Conservation (phyloP, 306 rosid genomes). For the Vigna unguiculata region DNA sequence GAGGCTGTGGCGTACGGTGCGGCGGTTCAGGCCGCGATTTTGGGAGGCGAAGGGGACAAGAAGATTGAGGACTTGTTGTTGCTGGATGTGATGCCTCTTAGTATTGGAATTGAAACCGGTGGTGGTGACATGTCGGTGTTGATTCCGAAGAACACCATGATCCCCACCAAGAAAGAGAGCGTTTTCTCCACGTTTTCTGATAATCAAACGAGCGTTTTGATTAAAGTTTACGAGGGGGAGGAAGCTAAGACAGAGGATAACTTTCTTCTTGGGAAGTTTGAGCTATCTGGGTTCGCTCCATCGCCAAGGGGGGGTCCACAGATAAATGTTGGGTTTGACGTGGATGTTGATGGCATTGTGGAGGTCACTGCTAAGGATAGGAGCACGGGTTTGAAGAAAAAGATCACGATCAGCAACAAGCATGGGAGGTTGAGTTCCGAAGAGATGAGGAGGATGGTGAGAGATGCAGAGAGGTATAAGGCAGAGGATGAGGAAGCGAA, state of each 20-base stretch:
- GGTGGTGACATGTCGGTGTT: conserved; percentile 51
- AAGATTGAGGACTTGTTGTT: conserved; percentile 46
- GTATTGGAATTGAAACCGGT: conserved; percentile 47
- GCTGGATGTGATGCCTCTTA: conserved; percentile 51
- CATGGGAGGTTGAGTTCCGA: conserved; percentile 48
- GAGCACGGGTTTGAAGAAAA: conserved; percentile 33
- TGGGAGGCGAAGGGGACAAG: conserved; percentile 43
- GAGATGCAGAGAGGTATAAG: conserved; percentile 45
- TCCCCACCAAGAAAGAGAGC: conserved; percentile 49
- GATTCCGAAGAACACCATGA: conserved; percentile 50
- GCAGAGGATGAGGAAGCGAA: conserved; percentile 47
- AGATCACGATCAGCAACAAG: conserved; percentile 48
- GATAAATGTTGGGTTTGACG: conserved; percentile 47
- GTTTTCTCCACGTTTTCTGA: conserved; percentile 33
- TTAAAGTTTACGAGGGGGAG: conserved; percentile 55
- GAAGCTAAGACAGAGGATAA: conserved; percentile 38
- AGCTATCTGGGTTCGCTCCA: conserved; percentile 28
- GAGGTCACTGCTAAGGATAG: conserved; percentile 45
- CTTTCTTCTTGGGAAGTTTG: conserved; percentile 47
- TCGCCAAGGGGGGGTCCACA: conserved; percentile 31
- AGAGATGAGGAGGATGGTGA: conserved; percentile 53
- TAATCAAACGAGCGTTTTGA: conserved; percentile 25
- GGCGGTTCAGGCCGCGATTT: conserved; percentile 55
- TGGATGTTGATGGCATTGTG: conserved; percentile 50
- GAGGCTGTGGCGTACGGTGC: conserved; percentile 58